Evolutionary conservation across 345 rosid species (phyloP).

Genomic region (Gossypium rotundifolium): DNA sequence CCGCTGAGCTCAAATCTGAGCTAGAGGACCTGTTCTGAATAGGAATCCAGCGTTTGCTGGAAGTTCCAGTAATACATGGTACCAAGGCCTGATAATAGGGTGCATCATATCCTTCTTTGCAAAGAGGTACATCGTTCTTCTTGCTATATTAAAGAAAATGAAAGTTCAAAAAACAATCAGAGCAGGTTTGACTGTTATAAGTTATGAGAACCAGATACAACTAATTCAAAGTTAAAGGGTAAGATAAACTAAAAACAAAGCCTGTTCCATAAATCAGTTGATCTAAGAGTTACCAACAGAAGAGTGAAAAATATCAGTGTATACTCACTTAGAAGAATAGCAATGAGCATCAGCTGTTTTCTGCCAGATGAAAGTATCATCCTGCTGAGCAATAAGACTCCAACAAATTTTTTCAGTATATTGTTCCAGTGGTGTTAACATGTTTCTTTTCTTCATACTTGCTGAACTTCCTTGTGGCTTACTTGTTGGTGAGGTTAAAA

Average conservation of each 20-base stretch:
- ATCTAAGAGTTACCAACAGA: neutral
- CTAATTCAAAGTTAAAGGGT: neutral
- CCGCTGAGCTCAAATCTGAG: conserved; percentile 44
- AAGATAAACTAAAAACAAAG: neutral
- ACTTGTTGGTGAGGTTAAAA: conserved; percentile 68
- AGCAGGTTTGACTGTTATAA: neutral
- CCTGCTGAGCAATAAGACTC: conserved; percentile 88
- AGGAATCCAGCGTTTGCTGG: conserved; percentile 80
- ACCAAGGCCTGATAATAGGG: conserved; percentile 73
- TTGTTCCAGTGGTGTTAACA: conserved; percentile 49
- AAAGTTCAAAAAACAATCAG: conserved; percentile 7
- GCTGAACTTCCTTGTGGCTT: conserved; percentile 48
- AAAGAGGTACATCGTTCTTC: conserved; percentile 47
- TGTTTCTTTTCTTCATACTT: conserved; percentile 46
- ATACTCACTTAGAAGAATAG: conserved; percentile 65
- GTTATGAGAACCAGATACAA: neutral
- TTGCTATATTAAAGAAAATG: conserved; percentile 34
- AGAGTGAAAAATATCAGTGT: conserved; percentile 1
- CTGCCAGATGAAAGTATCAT: conserved; percentile 94
- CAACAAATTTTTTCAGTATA: conserved; percentile 74
- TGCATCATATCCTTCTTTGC: conserved; percentile 59
- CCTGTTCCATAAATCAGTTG: neutral
- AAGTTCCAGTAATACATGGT: conserved; percentile 72
- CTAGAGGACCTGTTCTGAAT: conserved; percentile 73
- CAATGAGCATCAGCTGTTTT: conserved; percentile 62